Conservation (phyloP, 805 yeast species). For the Tetrapisispora taiwanensis region DNA sequence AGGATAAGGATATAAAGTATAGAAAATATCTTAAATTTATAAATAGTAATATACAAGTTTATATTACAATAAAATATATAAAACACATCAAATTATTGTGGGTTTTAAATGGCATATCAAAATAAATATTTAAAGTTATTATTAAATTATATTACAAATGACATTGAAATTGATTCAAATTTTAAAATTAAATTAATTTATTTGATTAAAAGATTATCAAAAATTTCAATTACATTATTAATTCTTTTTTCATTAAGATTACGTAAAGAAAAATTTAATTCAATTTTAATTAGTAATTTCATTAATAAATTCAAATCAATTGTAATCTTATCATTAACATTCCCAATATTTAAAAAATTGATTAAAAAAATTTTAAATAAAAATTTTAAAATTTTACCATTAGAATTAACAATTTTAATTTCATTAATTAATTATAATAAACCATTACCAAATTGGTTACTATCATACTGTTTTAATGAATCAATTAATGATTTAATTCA, state of each 20-base stretch:
- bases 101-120: too few species aligned
- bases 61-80: too few species aligned
- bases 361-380: not conserved
- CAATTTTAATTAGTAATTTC: slow-evolving; percentile 32
- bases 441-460: slow-evolving; percentile 10
- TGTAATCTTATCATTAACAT: not conserved
- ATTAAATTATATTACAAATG: not conserved
- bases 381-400: not conserved
- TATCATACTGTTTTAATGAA: slow-evolving; percentile 11
- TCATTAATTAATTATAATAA: not conserved
- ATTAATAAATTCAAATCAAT: not conserved
- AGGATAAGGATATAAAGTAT: too few species aligned
- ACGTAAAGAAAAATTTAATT: not conserved
- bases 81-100: too few species aligned
- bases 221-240: not conserved
- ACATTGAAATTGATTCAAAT: not conserved
- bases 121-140: not conserved
- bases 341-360: not conserved
- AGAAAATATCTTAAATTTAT: too few species aligned
- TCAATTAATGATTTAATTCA: slow-evolving; percentile 6
- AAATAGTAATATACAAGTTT: too few species aligned
- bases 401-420: not conserved
- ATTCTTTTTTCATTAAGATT: not conserved
- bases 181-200: not conserved
- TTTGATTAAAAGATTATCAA: not conserved